These are phyloP conservation scores for Corymbia citriodora DNA, from an alignment of 441 rosid genomes.

Conservation along the genomic window DNA sequence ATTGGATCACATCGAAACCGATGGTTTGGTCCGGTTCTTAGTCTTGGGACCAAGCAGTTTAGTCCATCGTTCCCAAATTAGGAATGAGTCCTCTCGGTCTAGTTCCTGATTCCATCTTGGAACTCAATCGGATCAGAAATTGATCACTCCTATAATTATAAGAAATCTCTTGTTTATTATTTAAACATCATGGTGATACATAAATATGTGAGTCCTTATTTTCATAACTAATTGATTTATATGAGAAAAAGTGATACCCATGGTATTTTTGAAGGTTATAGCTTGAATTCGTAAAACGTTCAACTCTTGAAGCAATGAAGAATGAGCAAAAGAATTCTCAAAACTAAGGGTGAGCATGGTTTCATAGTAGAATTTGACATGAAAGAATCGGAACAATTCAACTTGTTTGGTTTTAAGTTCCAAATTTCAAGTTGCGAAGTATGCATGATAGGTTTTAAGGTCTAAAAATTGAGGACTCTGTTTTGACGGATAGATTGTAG, in stretches of 20 bases:
- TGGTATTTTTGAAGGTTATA: background rate
- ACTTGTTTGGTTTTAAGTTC: too few species aligned
- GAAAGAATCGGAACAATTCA: background rate
- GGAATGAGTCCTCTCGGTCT: too few species aligned
- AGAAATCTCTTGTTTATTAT: background rate
- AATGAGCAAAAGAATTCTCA: background rate
- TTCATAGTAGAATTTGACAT: background rate
- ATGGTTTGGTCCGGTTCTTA: too few species aligned
- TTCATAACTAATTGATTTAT: background rate
- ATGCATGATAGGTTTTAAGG: fast-evolving
- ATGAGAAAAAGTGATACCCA: background rate
- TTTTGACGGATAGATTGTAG: background rate
- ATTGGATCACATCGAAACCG: too few species aligned
- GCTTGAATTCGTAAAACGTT: background rate
- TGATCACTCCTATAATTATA: background rate
- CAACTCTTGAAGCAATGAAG: background rate
- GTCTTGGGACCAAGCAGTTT: too few species aligned
- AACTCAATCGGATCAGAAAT: too few species aligned
- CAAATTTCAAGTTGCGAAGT: too few species aligned
- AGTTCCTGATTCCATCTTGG: too few species aligned
- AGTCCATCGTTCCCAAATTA: too few species aligned
- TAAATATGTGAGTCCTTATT: background rate
- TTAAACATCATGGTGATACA: background rate
- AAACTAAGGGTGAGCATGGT: background rate
- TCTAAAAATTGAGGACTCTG: background rate